phyloP scores from a whole-genome alignment of 2,329 filamentous ascomycete genomes.

The Dactylellina drechsleri region DNA sequence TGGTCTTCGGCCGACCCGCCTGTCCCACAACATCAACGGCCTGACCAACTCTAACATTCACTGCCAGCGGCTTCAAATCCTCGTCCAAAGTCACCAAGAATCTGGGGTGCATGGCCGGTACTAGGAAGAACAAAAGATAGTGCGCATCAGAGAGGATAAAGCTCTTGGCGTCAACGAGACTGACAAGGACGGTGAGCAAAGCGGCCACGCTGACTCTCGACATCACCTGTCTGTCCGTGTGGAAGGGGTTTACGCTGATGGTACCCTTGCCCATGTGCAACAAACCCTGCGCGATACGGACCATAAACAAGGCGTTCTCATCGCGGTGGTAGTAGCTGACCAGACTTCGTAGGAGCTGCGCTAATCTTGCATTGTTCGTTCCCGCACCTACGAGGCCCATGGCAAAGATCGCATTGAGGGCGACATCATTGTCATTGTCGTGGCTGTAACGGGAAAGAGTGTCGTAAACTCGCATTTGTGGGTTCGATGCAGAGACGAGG shows the following conservation, averaged over 20 bases:
- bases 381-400: slow-evolving; percentile 97
- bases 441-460: slow-evolving; percentile 96
- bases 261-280: slow-evolving; percentile 99
- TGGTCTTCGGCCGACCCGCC: slow-evolving; percentile 96
- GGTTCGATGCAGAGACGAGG: slow-evolving; percentile 94
- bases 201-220: slow-evolving; percentile 91
- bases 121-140: slow-evolving; percentile 96
- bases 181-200: slow-evolving; percentile 86
- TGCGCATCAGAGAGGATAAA: slow-evolving; percentile 76
- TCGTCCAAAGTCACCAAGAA: slow-evolving; percentile 97
- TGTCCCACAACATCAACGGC: slow-evolving; percentile 98
- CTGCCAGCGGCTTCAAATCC: slow-evolving; percentile 88
- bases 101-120: slow-evolving; percentile 94
- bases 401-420: slow-evolving; percentile 97
- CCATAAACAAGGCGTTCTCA: slow-evolving; percentile 97
- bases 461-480: slow-evolving; percentile 99
- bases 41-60: slow-evolving; percentile 96
- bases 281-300: slow-evolving; percentile 88
- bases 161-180: slow-evolving; percentile 89
- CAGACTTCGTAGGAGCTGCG: slow-evolving; percentile 90
- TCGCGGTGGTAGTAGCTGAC: slow-evolving; percentile 99
- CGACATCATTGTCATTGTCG: slow-evolving; percentile 98
- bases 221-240: slow-evolving; percentile 95
- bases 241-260: slow-evolving; percentile 95
- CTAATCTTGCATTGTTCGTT: slow-evolving; percentile 96